Evolutionary conservation across 2,329 filamentous ascomycete genomes (phyloP), one percentile per base, ranked within the genome.

Genomic region (Phialophora expanda): DNA sequence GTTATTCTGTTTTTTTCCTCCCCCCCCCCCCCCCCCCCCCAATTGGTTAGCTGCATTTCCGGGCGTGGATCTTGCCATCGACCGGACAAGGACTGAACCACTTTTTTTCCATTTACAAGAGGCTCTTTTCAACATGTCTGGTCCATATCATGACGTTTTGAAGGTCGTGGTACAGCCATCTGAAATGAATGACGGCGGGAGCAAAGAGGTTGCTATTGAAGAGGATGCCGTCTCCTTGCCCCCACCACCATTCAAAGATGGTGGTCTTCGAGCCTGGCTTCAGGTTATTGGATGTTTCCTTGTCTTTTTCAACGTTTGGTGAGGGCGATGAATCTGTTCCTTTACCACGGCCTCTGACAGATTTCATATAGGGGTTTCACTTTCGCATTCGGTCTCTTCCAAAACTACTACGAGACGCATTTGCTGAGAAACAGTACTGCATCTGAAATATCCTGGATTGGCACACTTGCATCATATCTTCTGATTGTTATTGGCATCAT

Each of bases 401-500:
- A 96, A 80, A 86, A 90, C 4, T 96, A 96, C 76, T 82, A 95
- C 59, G 83, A 87, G 44, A 85, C 80, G 38, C 82, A 96, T 74
- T 91, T 96, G 75, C 83, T 97, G 12, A 81, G 82, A n/a, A 79
- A 81, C 30, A 89, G 92, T 74, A 86, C 82, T 65, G 86, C 90
- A 63, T 88, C 89, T 41, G 86, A 85, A 6, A 87, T 95, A 32
- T 91, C 91, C 12, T 97, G 93, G 93, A 91, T 97, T 69, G 95
- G 95, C 73, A 90, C 90, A 61, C 79, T 96, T 56, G 94, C 93
- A 75, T 87, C 90, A 11, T 96, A 95, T 72, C 80, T 97, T 20
- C 86, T 89, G 64, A 96, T 97, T 78, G 90, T 94, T 73, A 88
- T 91, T 60, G 92, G 93, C 38, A 85, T 97, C 38, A 92, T 95